Evolutionary conservation across 345 rosid species (phyloP), one percentile per base, ranked within the genome.

Genomic region (Aquilaria sinensis): DNA sequence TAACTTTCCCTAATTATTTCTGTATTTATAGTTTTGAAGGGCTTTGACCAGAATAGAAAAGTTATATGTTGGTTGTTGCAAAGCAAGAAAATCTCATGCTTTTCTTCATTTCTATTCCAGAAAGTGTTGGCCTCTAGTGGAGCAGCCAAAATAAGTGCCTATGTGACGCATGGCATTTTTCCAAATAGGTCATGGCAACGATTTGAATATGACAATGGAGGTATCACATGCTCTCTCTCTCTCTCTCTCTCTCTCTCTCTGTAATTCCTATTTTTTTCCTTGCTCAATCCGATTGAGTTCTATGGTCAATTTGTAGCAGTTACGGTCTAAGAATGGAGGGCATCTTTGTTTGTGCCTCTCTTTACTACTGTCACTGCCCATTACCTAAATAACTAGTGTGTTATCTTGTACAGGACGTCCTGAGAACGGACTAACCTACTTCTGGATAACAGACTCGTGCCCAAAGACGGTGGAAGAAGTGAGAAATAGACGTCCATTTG

Each of bases 391-490:
- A 37, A 37, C 43, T 2, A 9, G 43, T 37, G 43, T 60, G 16
- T 30, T 30, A 2, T 57, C 50, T 53, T 58, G 16, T 63, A 56
- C 77, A 90, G 99, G 96, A 63, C 71, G 77, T 69, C 92, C 89
- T 0, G 89, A 78, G 58, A 73, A 68, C 54, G 96, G 96, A 15
- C 67, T 93, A 60, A 68, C 79, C 62, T 88, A 93, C 77, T 93
- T 93, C 80, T 93, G 99, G 99, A 88, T 93, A 65, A 93, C 96
- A 12, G 97, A 93, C 72, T 93, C 97, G 23, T 90, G 99, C 72
- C 90, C 96, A 3, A 57, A 34, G 56, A 93, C 97, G 1, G 97
- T 88, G 71, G 79, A 78, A 51, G 83, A 85, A 68, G 99, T 93
- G 73, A 74, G 59, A 75, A 75, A 75, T 72, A 83, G 67, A 73